Evolutionary conservation across 1,139 yeast genomes (phyloP).

Genomic region (Pichia sp.): DNA sequence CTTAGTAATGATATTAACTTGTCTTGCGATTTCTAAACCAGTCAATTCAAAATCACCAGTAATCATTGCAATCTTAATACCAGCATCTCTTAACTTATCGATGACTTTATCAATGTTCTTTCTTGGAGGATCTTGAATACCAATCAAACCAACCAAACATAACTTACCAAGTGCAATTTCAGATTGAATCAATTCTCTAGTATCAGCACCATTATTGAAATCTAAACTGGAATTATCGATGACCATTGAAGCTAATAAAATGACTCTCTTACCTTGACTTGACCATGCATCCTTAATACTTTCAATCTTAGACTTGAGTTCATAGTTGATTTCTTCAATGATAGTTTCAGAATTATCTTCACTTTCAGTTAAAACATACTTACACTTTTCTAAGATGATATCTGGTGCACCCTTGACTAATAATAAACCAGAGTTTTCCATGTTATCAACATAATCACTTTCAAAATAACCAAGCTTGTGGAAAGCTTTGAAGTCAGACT

Average conservation of each 20-base stretch:
- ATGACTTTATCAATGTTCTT: conserved; percentile 43
- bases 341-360: not conserved
- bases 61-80: conserved; percentile 49
- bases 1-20: conserved; percentile 42
- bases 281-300: conserved; percentile 7
- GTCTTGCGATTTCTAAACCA: conserved; percentile 50
- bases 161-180: conserved; percentile 17
- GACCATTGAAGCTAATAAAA: conserved; percentile 30
- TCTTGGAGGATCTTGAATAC: conserved; percentile 53
- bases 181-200: conserved; percentile 4
- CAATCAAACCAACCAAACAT: conserved; percentile 44
- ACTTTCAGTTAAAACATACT: not conserved
- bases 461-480: not conserved
- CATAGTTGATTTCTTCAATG: not conserved
- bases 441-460: not conserved
- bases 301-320: conserved; percentile 11
- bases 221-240: conserved; percentile 9
- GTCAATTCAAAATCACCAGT: conserved; percentile 45
- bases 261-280: conserved; percentile 3
- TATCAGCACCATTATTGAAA: conserved; percentile 1
- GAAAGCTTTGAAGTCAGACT: not conserved
- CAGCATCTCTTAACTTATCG: conserved; percentile 42
- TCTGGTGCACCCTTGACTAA: conserved; percentile 8
- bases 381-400: conserved; percentile 2
- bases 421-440: conserved; percentile 3